Percentiles rank a stretch among this genome's conserved stretches.
phyloP scores from a whole-genome alignment of 164 flowering plant species.

The Sedum album region DNA sequence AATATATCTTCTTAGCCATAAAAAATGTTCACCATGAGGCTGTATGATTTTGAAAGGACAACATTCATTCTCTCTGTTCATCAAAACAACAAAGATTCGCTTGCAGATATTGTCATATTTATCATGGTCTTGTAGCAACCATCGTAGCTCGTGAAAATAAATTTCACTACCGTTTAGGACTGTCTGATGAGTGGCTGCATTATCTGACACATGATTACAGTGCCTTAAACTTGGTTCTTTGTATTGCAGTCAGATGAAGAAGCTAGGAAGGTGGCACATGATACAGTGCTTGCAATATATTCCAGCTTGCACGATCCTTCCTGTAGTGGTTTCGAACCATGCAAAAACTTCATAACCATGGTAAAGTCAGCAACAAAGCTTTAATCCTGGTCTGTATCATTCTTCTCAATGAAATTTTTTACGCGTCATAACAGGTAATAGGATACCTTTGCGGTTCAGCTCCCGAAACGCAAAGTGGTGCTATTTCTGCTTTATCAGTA shows the following conservation, averaged over 20 bases:
- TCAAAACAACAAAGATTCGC: background rate
- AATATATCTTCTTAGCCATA: background rate
- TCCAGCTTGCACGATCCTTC: slow-evolving; percentile 41
- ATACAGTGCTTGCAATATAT: slow-evolving; percentile 44
- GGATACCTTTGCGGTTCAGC: slow-evolving; percentile 86
- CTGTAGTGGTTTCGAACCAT: slow-evolving; percentile 22
- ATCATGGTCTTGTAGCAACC: background rate
- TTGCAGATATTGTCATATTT: background rate
- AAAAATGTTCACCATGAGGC: background rate
- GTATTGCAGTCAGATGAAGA: slow-evolving; percentile 55
- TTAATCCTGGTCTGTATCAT: background rate
- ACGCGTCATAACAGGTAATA: slow-evolving; percentile 42
- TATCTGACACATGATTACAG: background rate
- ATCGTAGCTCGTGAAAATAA: background rate
- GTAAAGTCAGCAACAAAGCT: slow-evolving; percentile 21
- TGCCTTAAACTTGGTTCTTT: slow-evolving; percentile 2
- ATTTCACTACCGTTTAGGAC: background rate
- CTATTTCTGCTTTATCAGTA: slow-evolving; percentile 80
- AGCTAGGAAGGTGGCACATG: slow-evolving; percentile 65
- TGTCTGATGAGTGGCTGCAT: background rate
- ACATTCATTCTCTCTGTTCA: background rate
- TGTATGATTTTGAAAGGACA: background rate
- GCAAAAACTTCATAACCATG: slow-evolving; percentile 55
- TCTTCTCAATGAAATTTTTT: background rate
- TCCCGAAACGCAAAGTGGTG: slow-evolving; percentile 83